Evolutionary conservation across 805 yeast species (phyloP), one percentile per base, ranked within the genome.

Genomic region (Saccharomycopsis sp.): DNA sequence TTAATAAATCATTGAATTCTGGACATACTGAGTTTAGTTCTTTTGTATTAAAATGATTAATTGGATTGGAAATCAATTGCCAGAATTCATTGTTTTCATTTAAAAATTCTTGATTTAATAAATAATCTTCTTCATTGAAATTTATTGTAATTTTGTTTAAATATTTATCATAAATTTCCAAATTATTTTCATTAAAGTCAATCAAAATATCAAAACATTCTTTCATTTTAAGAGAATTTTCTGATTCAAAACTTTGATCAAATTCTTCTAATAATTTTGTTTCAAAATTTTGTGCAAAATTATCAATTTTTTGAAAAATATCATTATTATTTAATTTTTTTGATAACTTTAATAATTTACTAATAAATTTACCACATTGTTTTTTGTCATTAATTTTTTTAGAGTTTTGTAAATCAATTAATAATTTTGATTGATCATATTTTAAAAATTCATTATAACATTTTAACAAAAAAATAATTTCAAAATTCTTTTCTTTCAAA

Each of bases 251-350:
- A n/a, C 86, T 85, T 19, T 70, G 65, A 51, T 79, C 81, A 51
- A 89, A 89, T 41, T 73, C 72, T 31, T 72, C 73, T 38, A 89
- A 62, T 40, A 88, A 62, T 23, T 73, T 70, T 37, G 70, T 69
- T 55, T 89, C 97, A 73, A 89, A 76, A 33, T 62, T 62, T 48
- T 83, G 86, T 10, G 94, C 79, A 54, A 76, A 81, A 50, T 76
- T 72, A 53, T 79, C 79, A 33, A 89, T 79, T 15, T 67, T 50
- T 4, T 55, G 52, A 42, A 61, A 58, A 5, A 67, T 63, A 14
- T 26, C 31, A 19, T 19, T 28, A 26, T 40, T 33, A 3, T 39
- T n/a, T 12, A 46, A 35, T 29, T 46, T 46, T 4, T 36, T 31
- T 8, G 48, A 37, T 20, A 46, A 36, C 15, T 43, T 37, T 14